Evolutionary conservation across 345 rosid species (phyloP).

Genomic region (Alliaria petiolata): DNA sequence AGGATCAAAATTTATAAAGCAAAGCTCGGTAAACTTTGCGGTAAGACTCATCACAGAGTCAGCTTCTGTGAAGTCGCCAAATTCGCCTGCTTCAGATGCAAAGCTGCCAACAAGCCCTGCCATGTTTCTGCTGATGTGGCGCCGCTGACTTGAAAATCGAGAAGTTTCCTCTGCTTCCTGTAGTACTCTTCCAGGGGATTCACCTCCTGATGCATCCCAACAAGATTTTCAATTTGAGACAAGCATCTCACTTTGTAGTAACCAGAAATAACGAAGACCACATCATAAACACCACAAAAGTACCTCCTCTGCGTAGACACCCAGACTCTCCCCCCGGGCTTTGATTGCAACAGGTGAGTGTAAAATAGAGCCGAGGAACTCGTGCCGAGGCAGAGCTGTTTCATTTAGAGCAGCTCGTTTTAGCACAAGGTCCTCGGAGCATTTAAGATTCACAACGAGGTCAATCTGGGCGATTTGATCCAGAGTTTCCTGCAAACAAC

Average conservation of each 20-base stretch:
- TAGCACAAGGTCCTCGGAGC: constrained; percentile 40
- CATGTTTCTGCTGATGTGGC: constrained; percentile 72
- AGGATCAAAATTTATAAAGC: constrained; percentile 35
- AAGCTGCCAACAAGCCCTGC: constrained; percentile 78
- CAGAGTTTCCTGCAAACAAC: constrained; percentile 70
- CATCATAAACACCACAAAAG: background rate
- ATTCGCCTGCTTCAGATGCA: constrained; percentile 61
- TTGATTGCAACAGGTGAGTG: constrained; percentile 36
- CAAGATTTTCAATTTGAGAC: background rate
- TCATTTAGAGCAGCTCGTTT: constrained; percentile 32
- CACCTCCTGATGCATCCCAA: constrained; percentile 55
- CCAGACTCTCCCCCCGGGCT: constrained; percentile 45
- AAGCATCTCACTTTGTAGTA: background rate
- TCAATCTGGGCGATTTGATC: constrained; percentile 77
- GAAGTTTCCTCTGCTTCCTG: constrained; percentile 66
- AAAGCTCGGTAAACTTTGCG: constrained; percentile 4
- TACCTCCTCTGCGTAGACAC: constrained; percentile 59
- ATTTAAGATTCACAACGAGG: constrained; percentile 79
- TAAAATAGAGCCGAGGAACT: constrained; percentile 30
- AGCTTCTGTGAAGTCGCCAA: constrained; percentile 52
- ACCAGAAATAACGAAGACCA: background rate
- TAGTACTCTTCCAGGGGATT: constrained; percentile 86
- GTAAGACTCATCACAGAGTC: constrained; percentile 35
- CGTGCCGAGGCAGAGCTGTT: constrained; percentile 29
- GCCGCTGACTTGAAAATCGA: constrained; percentile 60